phyloP scores from a whole-genome alignment of 2,329 filamentous ascomycete species.

The Xylariaceae sp. region DNA sequence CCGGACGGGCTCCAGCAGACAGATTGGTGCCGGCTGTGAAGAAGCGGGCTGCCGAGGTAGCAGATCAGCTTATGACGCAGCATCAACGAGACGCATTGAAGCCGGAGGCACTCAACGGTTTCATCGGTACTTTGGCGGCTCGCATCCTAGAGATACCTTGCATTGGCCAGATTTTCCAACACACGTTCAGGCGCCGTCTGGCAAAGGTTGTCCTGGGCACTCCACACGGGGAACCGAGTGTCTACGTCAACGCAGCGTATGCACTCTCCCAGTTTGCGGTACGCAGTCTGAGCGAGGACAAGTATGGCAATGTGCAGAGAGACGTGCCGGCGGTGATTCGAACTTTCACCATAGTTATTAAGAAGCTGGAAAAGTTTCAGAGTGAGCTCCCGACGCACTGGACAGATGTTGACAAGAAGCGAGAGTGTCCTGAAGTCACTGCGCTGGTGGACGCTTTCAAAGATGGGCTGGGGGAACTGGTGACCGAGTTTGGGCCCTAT shows the following conservation, averaged over 20 bases:
- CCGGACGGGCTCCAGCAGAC: constrained; percentile 44
- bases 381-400: constrained; percentile 61
- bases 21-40: constrained; percentile 48
- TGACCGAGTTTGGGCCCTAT: constrained; percentile 72
- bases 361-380: constrained; percentile 65
- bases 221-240: constrained; percentile 64
- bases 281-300: constrained; percentile 73
- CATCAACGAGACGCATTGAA: constrained; percentile 52
- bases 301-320: constrained; percentile 78
- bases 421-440: constrained; percentile 63
- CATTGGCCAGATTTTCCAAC: constrained; percentile 65
- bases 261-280: constrained; percentile 66
- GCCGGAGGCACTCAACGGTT: constrained; percentile 42
- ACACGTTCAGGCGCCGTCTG: constrained; percentile 62
- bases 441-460: constrained; percentile 62
- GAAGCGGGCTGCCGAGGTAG: constrained; percentile 43
- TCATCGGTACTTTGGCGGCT: constrained; percentile 45
- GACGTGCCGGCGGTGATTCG: constrained; percentile 73
- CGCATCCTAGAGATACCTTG: constrained; percentile 43
- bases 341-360: constrained; percentile 65
- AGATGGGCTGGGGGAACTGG: constrained; percentile 58
- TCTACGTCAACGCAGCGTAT: constrained; percentile 69
- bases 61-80: constrained; percentile 44
- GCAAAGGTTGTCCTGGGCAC: constrained; percentile 66
- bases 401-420: constrained; percentile 65